These are phyloP conservation scores for Alliaria petiolata DNA, from an alignment of 345 rosid genomes.

Conservation along the genomic window DNA sequence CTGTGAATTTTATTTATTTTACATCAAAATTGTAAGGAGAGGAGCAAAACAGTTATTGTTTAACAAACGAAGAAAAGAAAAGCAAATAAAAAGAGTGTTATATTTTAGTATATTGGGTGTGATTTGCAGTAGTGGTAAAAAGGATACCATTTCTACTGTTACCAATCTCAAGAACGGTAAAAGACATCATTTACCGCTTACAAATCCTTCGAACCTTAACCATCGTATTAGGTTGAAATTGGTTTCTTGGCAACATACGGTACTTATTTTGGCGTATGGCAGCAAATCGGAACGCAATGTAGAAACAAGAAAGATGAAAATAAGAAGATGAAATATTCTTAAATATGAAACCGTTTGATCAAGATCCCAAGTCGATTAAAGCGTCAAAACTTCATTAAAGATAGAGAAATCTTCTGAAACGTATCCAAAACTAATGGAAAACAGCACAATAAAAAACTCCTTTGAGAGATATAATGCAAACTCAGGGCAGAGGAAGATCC, in stretches of 20 bases:
- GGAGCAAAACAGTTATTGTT: background rate
- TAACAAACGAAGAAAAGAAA: background rate
- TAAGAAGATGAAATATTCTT: background rate
- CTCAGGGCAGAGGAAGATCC: background rate
- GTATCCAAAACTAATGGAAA: conserved; percentile 27
- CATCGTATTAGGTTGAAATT: too few species aligned
- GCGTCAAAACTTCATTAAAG: conserved; percentile 27
- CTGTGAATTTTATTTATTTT: conserved; percentile 2
- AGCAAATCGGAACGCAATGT: background rate
- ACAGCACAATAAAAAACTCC: background rate
- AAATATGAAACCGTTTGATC: conserved; percentile 1
- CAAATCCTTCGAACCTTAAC: background rate
- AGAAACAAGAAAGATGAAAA: background rate
- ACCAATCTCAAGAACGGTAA: too few species aligned
- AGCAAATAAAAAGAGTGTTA: background rate
- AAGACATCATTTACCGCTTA: too few species aligned
- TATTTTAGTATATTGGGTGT: too few species aligned
- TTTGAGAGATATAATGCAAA: conserved; percentile 6
- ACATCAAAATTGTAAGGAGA: background rate
- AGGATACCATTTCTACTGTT: too few species aligned
- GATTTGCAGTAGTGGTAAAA: too few species aligned
- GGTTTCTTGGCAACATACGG: too few species aligned
- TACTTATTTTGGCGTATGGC: too few species aligned
- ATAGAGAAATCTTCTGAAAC: conserved; percentile 15
- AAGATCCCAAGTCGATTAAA: conserved; percentile 12